These are phyloP conservation scores for Aristolochia contorta DNA, from an alignment of 164 flowering plant species.

Conservation along the genomic window DNA sequence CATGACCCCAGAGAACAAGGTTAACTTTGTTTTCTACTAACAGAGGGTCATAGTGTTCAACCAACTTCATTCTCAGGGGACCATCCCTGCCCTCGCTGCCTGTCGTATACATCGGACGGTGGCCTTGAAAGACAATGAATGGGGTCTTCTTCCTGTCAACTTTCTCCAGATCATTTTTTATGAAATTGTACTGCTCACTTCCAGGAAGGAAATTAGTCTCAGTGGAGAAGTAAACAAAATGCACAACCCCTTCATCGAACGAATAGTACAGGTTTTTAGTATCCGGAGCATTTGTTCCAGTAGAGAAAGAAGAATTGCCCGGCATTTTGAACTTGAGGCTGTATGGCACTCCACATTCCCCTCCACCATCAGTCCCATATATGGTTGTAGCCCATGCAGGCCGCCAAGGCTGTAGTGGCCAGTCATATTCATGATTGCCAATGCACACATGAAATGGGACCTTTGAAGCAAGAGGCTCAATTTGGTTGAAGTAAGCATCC, in stretches of 20 bases:
- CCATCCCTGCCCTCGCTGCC: conserved; percentile 54
- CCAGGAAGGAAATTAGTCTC: conserved; percentile 92
- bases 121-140: conserved; percentile 91
- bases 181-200: conserved; percentile 62
- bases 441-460: conserved; percentile 92
- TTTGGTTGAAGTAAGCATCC: conserved; percentile 82
- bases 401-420: conserved; percentile 92
- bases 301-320: conserved; percentile 70
- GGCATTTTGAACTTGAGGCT: conserved; percentile 90
- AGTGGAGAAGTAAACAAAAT: conserved; percentile 82
- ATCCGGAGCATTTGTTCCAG: conserved; percentile 66
- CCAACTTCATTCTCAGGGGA: conserved; percentile 50
- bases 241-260: conserved; percentile 64
- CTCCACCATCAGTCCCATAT: conserved; percentile 81
- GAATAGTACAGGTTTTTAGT: conserved; percentile 84
- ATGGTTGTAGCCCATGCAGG: conserved; percentile 60
- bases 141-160: conserved; percentile 71
- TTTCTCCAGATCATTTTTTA: conserved; percentile 63
- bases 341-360: conserved; percentile 97
- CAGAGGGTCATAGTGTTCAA: conserved; percentile 68
- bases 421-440: conserved; percentile 96
- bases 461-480: conserved; percentile 78
- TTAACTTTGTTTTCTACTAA: conserved; percentile 72
- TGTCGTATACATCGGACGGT: conserved; percentile 97
- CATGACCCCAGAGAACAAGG: conserved; percentile 95